These are phyloP conservation scores for Parafenestella ontariensis DNA, from an alignment of 2,329 filamentous ascomycete genomes.

Conservation along the genomic window DNA sequence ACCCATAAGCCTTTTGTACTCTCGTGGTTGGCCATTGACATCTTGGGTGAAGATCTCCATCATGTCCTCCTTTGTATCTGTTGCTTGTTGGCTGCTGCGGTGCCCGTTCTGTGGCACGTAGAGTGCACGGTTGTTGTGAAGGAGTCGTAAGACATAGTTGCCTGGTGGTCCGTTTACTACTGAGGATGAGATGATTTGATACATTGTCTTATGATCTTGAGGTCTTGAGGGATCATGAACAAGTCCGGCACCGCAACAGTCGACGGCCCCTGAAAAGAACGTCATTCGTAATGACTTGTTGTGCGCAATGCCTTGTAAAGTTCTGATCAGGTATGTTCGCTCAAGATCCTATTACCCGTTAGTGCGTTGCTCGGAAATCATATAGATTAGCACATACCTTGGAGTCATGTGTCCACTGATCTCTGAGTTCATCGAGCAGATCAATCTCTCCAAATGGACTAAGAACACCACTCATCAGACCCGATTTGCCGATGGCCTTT, in stretches of 20 bases:
- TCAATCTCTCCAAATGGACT: constrained; percentile 98
- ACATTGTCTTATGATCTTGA: constrained; percentile 98
- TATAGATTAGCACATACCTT: constrained; percentile 64
- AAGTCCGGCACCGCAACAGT: constrained; percentile 87
- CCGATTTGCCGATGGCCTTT: constrained; percentile 93
- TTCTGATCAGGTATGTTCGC: constrained; percentile 93
- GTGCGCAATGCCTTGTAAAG: constrained; percentile 91
- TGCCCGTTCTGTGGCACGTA: constrained; percentile 92
- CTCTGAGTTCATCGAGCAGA: constrained; percentile 89
- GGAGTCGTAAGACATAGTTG: constrained; percentile 86
- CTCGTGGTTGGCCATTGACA: constrained; percentile 80
- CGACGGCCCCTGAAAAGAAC: constrained; percentile 92
- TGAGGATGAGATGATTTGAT: constrained; percentile 91
- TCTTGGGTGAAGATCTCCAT: constrained; percentile 99
- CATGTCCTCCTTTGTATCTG: constrained; percentile 99
- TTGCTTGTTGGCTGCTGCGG: constrained; percentile 70
- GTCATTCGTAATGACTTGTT: constrained; percentile 97
- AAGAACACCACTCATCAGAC: constrained; percentile 92
- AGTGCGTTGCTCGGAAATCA: background rate
- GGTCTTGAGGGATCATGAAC: constrained; percentile 93
- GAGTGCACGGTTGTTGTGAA: constrained; percentile 93
- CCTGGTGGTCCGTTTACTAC: constrained; percentile 89
- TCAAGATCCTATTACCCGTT: constrained; percentile 74
- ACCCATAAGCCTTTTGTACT: constrained; percentile 92
- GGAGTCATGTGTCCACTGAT: constrained; percentile 97